A percentile compares a stretch with the other conserved stretches of the same genome.
Conservation (phyloP, 805 yeast genomes). For the Vanderwaltozyma verrucispora region DNA sequence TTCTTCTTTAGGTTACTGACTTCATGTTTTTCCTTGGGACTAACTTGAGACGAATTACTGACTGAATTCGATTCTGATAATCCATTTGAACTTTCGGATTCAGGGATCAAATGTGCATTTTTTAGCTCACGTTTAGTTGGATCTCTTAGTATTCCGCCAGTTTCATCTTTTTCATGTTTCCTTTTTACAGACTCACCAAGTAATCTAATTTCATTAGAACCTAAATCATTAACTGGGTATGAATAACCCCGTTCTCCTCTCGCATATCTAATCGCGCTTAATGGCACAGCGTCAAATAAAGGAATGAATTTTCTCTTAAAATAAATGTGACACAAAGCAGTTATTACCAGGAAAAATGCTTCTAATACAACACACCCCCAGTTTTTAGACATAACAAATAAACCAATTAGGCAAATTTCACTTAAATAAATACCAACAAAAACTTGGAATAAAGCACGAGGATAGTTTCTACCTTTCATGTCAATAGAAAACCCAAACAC, state of each 20-base stretch:
- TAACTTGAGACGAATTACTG: background rate
- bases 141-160: constrained; percentile 22
- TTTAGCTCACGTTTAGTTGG: constrained; percentile 23
- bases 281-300: constrained; percentile 57
- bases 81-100: constrained; percentile 1
- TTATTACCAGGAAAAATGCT: constrained; percentile 45
- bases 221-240: constrained; percentile 62
- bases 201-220: constrained; percentile 43
- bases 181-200: constrained; percentile 34
- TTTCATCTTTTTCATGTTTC: constrained; percentile 14
- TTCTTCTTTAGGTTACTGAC: constrained; percentile 1
- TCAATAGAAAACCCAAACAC: constrained; percentile 53
- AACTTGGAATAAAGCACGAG: constrained; percentile 59
- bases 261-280: constrained; percentile 39
- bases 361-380: constrained; percentile 74
- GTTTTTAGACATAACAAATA: constrained; percentile 66
- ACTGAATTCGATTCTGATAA: constrained; percentile 1
- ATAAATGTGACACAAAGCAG: constrained; percentile 50
- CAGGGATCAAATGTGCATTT: constrained; percentile 13
- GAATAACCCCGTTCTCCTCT: constrained; percentile 31
- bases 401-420: constrained; percentile 56
- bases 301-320: constrained; percentile 51
- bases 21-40: background rate
- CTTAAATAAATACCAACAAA: constrained; percentile 65
- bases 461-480: constrained; percentile 63